Base-by-base conservation (phyloP, 306 rosid species). In the Quillaja saponaria region DNA sequence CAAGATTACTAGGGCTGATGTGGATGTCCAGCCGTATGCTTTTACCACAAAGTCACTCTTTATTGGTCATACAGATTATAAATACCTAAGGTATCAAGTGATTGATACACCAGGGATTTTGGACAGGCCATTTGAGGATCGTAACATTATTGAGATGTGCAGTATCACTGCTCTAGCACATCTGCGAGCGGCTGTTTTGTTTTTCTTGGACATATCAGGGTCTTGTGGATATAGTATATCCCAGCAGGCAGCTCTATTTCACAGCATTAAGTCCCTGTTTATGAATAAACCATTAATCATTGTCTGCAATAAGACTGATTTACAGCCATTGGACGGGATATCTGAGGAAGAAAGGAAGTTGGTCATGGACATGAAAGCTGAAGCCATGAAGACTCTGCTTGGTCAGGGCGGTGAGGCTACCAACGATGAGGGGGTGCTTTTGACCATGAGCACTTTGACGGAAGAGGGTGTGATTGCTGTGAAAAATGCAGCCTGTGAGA, bases 81-180 rank as follows among this genome's bases (percentile, higher is more conserved):
- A 87, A 46, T 87, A 87, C 75, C 74, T 87, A 42, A 85, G 97
- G 77, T 90, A 87, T 70, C 97, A 90, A 73, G 96, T 90, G 8
- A 90, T 90, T 65, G 94, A 90, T 64, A 90, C 96, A 0, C 96
- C 97, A 0, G 96, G 97, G 56, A 90, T 90, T 77, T 76, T 90
- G 87, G 96, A 90, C 62, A 73, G 97, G 51, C 97, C 97, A 5
- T 87, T 90, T 53, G 97, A 90, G 56, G 94, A 85, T 67, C 86
- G 95, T 16, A 90, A 90, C 64, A 87, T 90, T 55, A 90, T 87
- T 68, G 95, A 90, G 85, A 90, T 90, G 97, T 83, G 95, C 73
- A 83, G 97, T 67, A 90, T 90, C 62, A 87, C 97, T 45, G 97
- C 97, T 49, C 76, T 90, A 17, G 95, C 95, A 7, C 97, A 90